A percentile compares a stretch with the other conserved stretches of the same genome.
phyloP scores from a whole-genome alignment of 2,329 filamentous ascomycete species.

The Aspergillus clavatus region DNA sequence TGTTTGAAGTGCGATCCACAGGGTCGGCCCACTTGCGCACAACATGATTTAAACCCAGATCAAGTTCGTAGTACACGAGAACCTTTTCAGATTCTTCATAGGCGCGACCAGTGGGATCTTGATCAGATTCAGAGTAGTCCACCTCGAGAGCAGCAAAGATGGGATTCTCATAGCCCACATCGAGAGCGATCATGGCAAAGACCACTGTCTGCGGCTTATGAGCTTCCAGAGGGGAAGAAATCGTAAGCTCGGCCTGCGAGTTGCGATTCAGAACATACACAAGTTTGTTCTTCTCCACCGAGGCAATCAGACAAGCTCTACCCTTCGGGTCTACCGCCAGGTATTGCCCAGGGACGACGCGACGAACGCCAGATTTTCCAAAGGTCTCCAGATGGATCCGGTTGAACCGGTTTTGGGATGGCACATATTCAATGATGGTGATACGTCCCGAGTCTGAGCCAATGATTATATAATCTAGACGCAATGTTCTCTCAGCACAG shows the following conservation, averaged over 20 bases:
- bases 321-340: conserved; percentile 94
- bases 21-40: conserved; percentile 94
- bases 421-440: conserved; percentile 86
- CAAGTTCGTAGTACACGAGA: conserved; percentile 94
- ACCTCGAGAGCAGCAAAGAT: conserved; percentile 93
- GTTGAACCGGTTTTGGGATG: conserved; percentile 79
- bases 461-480: conserved; percentile 87
- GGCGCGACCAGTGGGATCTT: conserved; percentile 81
- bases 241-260: conserved; percentile 87
- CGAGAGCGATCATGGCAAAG: conserved; percentile 78
- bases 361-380: conserved; percentile 89
- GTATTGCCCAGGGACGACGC: conserved; percentile 93
- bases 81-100: conserved; percentile 79
- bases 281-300: conserved; percentile 97
- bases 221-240: conserved; percentile 93
- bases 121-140: conserved; percentile 86
- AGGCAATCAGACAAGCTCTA: conserved; percentile 87
- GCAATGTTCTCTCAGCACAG: conserved; percentile 38
- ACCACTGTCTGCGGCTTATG: conserved; percentile 90
- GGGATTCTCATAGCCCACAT: conserved; percentile 95
- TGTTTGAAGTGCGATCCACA: conserved; percentile 81
- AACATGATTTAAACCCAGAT: conserved; percentile 93
- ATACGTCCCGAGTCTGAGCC: conserved; percentile 94
- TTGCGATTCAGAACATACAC: conserved; percentile 98
- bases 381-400: conserved; percentile 95